Percentiles rank a stretch among this genome's conserved stretches.
Evolutionary conservation across 441 rosid species (phyloP).

Genomic region (Melastoma candidum): DNA sequence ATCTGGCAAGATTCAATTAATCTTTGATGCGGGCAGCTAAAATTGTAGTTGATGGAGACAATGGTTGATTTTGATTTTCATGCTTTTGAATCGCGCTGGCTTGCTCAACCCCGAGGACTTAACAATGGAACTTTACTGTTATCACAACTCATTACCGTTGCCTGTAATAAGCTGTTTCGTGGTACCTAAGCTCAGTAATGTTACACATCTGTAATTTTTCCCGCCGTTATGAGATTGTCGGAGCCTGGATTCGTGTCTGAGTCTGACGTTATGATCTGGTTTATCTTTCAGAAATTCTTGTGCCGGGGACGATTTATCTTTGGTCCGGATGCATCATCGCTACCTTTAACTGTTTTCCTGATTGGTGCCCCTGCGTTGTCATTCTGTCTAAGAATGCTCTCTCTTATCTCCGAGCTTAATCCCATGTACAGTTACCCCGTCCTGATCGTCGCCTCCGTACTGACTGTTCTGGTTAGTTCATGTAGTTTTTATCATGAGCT

Average conservation of each 20-base stretch:
- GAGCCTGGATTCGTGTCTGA: neutral
- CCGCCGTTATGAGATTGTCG: neutral
- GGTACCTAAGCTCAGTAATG: too few species aligned
- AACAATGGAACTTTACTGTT: too few species aligned
- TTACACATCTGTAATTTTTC: too few species aligned
- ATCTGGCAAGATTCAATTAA: too few species aligned
- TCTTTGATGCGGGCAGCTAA: too few species aligned
- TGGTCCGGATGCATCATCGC: constrained; percentile 78
- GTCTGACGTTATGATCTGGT: constrained; percentile 10
- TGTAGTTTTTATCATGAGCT: neutral
- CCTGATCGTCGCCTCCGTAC: constrained; percentile 46
- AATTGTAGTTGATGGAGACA: too few species aligned
- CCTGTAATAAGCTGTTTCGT: too few species aligned
- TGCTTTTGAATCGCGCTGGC: neutral
- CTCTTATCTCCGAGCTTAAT: constrained; percentile 19
- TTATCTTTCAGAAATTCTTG: constrained; percentile 42
- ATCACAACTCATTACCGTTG: too few species aligned
- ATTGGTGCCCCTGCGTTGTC: constrained; percentile 66
- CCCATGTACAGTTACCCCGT: constrained; percentile 29
- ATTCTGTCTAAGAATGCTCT: constrained; percentile 51
- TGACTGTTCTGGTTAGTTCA: constrained; percentile 56
- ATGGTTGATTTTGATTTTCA: too few species aligned
- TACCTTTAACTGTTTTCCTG: constrained; percentile 48
- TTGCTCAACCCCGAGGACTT: neutral
- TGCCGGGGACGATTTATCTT: constrained; percentile 78